Evolutionary conservation across 257 asterid genomes (phyloP), one percentile per base, ranked within the genome.

Genomic region (Solanum virginianum): DNA sequence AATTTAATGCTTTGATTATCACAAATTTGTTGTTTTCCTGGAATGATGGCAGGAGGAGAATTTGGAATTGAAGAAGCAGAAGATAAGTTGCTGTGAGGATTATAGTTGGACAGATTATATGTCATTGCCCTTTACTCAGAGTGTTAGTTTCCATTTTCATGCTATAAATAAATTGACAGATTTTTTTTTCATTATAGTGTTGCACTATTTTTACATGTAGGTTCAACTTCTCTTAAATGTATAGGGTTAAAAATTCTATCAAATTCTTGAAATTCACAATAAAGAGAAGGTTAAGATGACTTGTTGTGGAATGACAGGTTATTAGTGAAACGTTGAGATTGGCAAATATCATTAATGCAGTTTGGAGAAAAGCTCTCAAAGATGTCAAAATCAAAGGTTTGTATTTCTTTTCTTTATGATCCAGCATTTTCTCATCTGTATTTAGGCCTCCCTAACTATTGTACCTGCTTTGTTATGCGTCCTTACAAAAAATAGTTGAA

Each of bases 361-460:
- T 97, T n/a, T 97, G 99, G 99, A 94, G 99, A 89, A 94, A 94
- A 92, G 95, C 99, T 81, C 92, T 91, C 84, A 92, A 92, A 88
- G 99, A 97, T 84, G 98, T 97, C 87, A 87, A 91, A 90, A 89
- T 97, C 43, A 95, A 96, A 92, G 99, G 98, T 94, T 13, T 24
- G 77, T 18, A 57, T 79, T 60, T 10, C 12, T 20, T 9, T 49
- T 18, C 32, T 84, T 13, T 56, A 13, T 17, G 82, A 39, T 55
- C 16, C 14, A 70, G 0, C 71, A 80, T 36, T 55, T 57, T 59
- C 49, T 4, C 80, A 14, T 29, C 2, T n/a, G 2, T 45, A 47
- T 70, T 72, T 54, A 83, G 36, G 36, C 59, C 43, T 62, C 9
- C 9, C 47, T 59, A 24, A 24, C 62, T 32, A 62, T 53, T 29